A percentile compares a stretch with the other conserved stretches of the same genome.
These are phyloP conservation scores for Penicillium decumbens DNA, from an alignment of 2,329 filamentous ascomycete genomes.

Conservation along the genomic window DNA sequence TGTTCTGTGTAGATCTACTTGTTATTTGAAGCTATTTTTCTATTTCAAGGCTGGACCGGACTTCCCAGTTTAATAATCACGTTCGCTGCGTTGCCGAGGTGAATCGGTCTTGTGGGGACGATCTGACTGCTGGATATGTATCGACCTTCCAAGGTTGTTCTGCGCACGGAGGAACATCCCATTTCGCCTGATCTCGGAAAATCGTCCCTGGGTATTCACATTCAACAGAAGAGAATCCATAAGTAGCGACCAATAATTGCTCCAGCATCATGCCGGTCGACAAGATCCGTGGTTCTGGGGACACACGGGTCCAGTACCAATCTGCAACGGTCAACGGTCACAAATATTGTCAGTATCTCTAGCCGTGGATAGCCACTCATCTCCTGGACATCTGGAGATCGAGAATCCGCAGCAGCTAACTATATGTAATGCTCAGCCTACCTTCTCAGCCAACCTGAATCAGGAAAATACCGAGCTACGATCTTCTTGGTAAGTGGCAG, in stretches of 20 bases:
- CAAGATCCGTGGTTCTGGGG: constrained; percentile 59
- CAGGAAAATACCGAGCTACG: constrained; percentile 46
- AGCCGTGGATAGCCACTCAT: neutral
- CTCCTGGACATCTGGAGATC: neutral
- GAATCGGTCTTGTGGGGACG: neutral
- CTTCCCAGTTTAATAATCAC: neutral
- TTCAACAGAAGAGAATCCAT: neutral
- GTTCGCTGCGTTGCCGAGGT: neutral
- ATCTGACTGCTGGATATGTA: constrained; percentile 6
- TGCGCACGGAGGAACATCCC: neutral
- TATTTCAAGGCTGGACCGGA: neutral
- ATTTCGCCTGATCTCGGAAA: neutral
- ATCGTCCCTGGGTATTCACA: too few relatives aligned
- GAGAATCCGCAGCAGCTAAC: neutral
- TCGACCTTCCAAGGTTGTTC: neutral
- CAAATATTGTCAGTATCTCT: constrained; percentile 55
- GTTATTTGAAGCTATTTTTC: neutral
- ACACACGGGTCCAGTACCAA: constrained; percentile 62
- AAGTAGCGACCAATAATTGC: neutral
- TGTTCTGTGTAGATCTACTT: neutral
- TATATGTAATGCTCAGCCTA: constrained; percentile 43
- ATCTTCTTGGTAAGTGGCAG: constrained; percentile 48
- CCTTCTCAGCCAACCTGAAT: constrained; percentile 47
- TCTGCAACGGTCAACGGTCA: constrained; percentile 62
- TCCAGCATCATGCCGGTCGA: constrained; percentile 48